phyloP scores from a whole-genome alignment of 2,329 filamentous ascomycete species.

The Phialophora verrucosa region DNA sequence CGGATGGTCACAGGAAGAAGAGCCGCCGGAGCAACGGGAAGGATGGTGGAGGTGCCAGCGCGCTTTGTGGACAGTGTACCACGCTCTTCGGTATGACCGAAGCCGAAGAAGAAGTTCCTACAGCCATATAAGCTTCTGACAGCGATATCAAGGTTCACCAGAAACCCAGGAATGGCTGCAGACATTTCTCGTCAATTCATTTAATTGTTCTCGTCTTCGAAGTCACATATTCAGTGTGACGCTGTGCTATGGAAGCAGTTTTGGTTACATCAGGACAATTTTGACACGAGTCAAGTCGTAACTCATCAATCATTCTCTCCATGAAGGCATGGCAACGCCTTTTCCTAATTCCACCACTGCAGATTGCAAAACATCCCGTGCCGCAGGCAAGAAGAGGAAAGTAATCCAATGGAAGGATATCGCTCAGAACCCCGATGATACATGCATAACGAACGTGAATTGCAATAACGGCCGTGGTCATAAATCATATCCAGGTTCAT shows the following conservation, averaged over 20 bases:
- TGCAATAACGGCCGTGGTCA: not conserved
- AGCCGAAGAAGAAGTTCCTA: not conserved
- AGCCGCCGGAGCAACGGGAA: not conserved
- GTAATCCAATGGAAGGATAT: constrained; percentile 14
- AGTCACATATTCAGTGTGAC: not conserved
- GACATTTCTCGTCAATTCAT: not conserved
- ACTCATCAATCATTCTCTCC: constrained; percentile 15
- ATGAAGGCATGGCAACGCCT: not conserved
- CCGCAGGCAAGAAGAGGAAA: constrained; percentile 3
- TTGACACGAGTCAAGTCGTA: constrained; percentile 5
- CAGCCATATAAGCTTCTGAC: not conserved
- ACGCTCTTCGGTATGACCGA: not conserved
- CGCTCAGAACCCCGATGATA: not conserved
- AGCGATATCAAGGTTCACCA: not conserved
- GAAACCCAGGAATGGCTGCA: not conserved
- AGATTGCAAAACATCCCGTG: constrained; percentile 4
- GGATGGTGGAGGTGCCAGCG: not conserved
- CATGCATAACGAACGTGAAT: constrained; percentile 6
- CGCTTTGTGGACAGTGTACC: not conserved
- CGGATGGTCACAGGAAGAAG: not conserved
- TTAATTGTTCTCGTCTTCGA: not conserved
- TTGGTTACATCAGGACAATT: constrained; percentile 8
- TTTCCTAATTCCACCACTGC: not conserved
- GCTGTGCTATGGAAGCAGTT: not conserved
- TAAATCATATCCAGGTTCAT: constrained; percentile 17